Evolutionary conservation across 192 early-diverging fungal genomes (phyloP), one percentile per base, ranked within the genome.

Genomic region (Coemansia sp.): DNA sequence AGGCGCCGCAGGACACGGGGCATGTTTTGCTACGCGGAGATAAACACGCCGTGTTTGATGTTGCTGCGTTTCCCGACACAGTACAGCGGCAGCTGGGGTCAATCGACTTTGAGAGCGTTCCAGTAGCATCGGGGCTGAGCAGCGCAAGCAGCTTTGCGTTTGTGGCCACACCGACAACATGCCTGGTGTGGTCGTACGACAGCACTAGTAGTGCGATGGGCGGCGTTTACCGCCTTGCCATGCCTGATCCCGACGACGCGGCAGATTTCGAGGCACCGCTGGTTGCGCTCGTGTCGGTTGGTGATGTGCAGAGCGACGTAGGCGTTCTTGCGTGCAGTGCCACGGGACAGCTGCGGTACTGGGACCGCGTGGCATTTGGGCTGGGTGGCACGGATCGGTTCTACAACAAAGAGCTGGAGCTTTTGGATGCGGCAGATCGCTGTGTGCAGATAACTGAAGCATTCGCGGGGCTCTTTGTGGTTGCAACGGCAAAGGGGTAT

Each of bases 291-390:
- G 61, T 60, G 10, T 22, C 30, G 31, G 45, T 46, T 11, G 50
- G 55, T 3, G 51, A 57, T 6, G 51, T 23, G 30, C 60, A 56
- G 29, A 49, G 57, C 29, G 59, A 73, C 40, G 67, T 71, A 6
- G 80, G 80, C 6, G 58, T 77, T 3, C n/a, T 81, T 16, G 66
- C 64, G 4, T 65, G 65, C 38, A 52, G 65, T 7, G 44, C 61
- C 10, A 56, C 58, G 9, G 80, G 80, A 0, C 66, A 67, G 47
- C 25, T 81, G 45, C 80, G 80, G 52, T 70, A 69, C 61, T 81
- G 80, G 80, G 67, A 64, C 6, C 60, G 64, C 46, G 70, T 81
- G 16, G 80, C 67, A 19, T 77, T 72, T 64, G 78, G 72, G 1
- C 66, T 81, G 38, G 69, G 69, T 32, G 73, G 80, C 11, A 33